These are phyloP conservation scores for Pythium dissotocum DNA, from an alignment of 352 stramenopile species.

Conservation along the genomic window DNA sequence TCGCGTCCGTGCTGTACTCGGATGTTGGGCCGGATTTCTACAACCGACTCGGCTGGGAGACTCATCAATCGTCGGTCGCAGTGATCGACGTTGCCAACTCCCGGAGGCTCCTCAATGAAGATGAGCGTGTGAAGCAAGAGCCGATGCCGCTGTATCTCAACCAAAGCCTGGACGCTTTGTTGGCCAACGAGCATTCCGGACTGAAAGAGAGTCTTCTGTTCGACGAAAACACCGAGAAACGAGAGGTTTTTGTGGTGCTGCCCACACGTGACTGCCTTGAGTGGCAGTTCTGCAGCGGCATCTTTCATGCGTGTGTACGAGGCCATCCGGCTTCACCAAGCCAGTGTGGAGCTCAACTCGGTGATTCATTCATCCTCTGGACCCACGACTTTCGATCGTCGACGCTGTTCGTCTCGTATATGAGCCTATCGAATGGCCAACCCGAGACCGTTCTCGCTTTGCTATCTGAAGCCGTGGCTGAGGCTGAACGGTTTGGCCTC, in stretches of 20 bases:
- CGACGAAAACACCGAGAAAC: constrained; percentile 20
- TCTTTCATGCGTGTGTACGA: constrained; percentile 42
- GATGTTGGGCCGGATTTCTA: constrained; percentile 67
- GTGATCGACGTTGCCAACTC: constrained; percentile 27
- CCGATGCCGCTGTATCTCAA: constrained; percentile 37
- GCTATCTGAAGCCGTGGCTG: constrained; percentile 22
- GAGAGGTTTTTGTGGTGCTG: constrained; percentile 45
- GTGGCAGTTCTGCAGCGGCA: constrained; percentile 68
- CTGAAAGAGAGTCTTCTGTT: constrained; percentile 32
- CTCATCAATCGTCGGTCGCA: constrained; percentile 45
- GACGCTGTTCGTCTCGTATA: constrained; percentile 48
- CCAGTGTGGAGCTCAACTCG: constrained; percentile 45
- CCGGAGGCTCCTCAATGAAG: neutral
- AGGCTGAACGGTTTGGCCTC: constrained; percentile 19
- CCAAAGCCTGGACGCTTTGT: constrained; percentile 36
- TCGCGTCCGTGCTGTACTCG: constrained; percentile 63
- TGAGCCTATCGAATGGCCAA: constrained; percentile 32
- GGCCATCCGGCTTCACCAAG: constrained; percentile 37
- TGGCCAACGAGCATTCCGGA: constrained; percentile 38
- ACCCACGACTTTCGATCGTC: constrained; percentile 58
- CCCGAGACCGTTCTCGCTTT: constrained; percentile 25
- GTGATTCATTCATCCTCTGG: constrained; percentile 51
- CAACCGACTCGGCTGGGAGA: constrained; percentile 52
- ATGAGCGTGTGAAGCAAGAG: neutral
- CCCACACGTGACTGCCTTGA: constrained; percentile 57